Conservation (phyloP, 2,329 filamentous ascomycete genomes). For the Pestalotiopsis sp. region DNA sequence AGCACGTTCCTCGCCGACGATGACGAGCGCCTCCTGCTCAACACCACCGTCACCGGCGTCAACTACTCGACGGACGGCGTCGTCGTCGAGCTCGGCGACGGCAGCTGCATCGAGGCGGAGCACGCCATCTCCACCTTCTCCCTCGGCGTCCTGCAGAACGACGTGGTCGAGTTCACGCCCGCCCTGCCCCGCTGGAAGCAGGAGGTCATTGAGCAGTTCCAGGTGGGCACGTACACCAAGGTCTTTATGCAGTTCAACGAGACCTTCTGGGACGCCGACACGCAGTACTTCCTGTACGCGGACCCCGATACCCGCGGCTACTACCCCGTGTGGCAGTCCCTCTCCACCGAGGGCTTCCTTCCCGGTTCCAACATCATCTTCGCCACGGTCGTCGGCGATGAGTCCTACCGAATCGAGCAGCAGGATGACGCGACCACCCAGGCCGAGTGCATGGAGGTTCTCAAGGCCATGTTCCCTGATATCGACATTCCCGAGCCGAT, state of each 20-base stretch:
- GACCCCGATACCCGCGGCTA: constrained; percentile 43
- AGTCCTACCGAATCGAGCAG: constrained; percentile 58
- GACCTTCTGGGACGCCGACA: constrained; percentile 61
- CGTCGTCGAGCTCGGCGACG: constrained; percentile 45
- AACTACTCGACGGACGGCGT: constrained; percentile 53
- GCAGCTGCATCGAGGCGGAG: constrained; percentile 34
- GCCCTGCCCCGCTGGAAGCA: constrained; percentile 64
- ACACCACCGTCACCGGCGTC: constrained; percentile 57
- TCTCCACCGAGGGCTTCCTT: constrained; percentile 57
- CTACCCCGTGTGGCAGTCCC: constrained; percentile 63
- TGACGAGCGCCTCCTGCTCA: constrained; percentile 59
- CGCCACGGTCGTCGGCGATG: constrained; percentile 57
- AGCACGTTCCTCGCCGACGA: constrained; percentile 54
- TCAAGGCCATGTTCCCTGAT: constrained; percentile 62
- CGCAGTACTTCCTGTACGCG: constrained; percentile 46
- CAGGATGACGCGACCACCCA: constrained; percentile 60
- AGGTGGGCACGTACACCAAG: constrained; percentile 73
- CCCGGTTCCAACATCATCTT: constrained; percentile 66
- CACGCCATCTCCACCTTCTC: constrained; percentile 66
- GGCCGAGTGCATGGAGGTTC: constrained; percentile 55
- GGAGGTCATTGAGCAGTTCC: constrained; percentile 61
- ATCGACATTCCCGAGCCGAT: constrained; percentile 57
- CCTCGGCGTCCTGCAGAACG: constrained; percentile 66
- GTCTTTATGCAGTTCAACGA: constrained; percentile 70
- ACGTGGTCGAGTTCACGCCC: constrained; percentile 58